phyloP scores from a whole-genome alignment of 1,284 basidiomycete genomes.

The Moesziomyces globuligerus region DNA sequence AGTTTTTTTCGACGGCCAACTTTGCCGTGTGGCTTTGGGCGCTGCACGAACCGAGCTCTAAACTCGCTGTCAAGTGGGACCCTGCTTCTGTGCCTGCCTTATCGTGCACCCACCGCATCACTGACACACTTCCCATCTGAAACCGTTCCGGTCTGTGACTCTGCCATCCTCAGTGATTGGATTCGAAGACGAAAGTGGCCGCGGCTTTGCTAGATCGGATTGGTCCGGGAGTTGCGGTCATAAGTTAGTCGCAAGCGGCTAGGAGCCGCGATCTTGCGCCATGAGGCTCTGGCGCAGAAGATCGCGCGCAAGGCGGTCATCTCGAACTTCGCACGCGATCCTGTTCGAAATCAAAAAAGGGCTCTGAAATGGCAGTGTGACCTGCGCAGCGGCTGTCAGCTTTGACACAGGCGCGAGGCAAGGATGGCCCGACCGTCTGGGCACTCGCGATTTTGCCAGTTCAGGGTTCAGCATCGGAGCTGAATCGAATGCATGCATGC shows the following conservation, averaged over 20 bases:
- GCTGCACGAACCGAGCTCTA: slow-evolving; percentile 1
- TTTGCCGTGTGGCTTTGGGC: background rate
- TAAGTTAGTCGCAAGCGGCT: no score
- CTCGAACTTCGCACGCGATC: background rate
- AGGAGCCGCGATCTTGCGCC: background rate
- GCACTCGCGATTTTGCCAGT: no score
- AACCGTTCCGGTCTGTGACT: no score
- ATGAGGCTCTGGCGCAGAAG: background rate
- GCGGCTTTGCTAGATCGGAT: background rate
- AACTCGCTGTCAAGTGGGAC: background rate
- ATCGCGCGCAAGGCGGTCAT: background rate
- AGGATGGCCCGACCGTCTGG: slow-evolving; percentile 8
- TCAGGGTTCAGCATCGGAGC: slow-evolving; percentile 12
- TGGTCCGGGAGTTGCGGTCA: no score
- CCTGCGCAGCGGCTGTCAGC: no score
- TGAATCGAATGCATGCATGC: background rate
- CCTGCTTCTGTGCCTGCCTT: slow-evolving; percentile 14
- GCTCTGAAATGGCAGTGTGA: background rate
- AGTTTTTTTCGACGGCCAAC: no score
- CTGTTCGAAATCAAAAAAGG: background rate
- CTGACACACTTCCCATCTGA: no score
- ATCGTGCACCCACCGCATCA: slow-evolving; percentile 6
- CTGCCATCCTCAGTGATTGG: no score
- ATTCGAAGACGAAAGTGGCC: no score
- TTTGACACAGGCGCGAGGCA: background rate